Percentiles rank a stretch among this genome's conserved stretches.
Evolutionary conservation across 1,284 basidiomycete species (phyloP).

Genomic region (Boletus sp.): DNA sequence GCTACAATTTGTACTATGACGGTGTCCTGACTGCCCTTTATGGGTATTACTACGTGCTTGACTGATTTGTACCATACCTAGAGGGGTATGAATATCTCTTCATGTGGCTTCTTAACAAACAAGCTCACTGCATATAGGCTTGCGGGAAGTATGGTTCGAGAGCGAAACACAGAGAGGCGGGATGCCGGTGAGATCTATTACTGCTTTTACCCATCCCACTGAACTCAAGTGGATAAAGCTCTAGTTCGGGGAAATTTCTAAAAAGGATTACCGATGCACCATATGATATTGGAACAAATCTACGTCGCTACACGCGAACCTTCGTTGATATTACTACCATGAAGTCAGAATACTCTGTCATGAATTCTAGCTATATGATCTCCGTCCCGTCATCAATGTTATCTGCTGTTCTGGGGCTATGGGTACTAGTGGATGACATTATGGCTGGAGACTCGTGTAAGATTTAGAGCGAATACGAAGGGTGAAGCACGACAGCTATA

Average conservation of each 20-base stretch:
- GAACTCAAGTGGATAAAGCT: not conserved
- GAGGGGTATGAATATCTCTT: too few species aligned
- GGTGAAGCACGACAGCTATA: too few species aligned
- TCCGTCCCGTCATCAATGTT: not conserved
- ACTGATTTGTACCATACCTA: not conserved
- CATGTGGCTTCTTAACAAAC: not conserved
- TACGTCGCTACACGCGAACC: not conserved
- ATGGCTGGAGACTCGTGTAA: too few species aligned
- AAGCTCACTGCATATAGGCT: not conserved
- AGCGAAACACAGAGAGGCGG: not conserved
- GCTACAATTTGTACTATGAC: too few species aligned
- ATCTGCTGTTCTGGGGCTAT: not conserved
- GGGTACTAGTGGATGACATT: not conserved
- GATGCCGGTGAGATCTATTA: not conserved
- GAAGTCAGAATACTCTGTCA: not conserved
- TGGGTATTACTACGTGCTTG: not conserved
- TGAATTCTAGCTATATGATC: not conserved
- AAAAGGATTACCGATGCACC: not conserved
- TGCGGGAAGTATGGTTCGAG: not conserved
- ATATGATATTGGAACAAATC: not conserved
- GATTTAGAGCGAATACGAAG: too few species aligned
- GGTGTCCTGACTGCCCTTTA: not conserved
- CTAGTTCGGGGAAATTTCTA: not conserved
- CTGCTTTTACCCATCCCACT: not conserved
- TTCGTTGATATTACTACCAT: not conserved